Conservation (phyloP, 2,329 filamentous ascomycete genomes). For the Alternaria infectoria region DNA sequence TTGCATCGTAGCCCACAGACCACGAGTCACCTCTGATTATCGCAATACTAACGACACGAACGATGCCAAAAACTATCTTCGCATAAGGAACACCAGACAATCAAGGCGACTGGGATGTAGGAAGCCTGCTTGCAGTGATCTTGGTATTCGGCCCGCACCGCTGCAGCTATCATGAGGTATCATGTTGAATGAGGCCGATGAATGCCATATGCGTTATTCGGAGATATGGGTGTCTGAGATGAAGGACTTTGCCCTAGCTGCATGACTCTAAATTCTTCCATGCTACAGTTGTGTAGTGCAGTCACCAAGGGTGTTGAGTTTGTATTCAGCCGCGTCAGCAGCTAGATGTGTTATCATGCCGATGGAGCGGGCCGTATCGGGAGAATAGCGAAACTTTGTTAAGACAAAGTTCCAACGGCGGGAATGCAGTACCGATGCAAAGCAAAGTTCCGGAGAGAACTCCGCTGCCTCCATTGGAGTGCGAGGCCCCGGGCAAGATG, state of each 20-base stretch:
- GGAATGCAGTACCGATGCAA: background rate
- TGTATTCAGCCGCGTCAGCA: background rate
- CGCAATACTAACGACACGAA: background rate
- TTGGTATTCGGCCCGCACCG: background rate
- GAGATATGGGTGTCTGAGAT: background rate
- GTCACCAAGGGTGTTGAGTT: background rate
- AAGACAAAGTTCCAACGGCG: background rate
- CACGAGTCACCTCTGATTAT: background rate
- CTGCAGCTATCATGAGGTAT: background rate
- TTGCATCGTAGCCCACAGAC: background rate
- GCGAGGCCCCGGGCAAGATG: background rate
- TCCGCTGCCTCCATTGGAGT: background rate
- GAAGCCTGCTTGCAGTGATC: background rate
- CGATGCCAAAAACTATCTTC: background rate
- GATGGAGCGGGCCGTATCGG: background rate
- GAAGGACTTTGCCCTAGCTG: background rate
- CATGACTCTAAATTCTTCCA: background rate
- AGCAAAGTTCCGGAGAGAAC: background rate
- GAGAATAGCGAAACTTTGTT: background rate
- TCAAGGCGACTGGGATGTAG: background rate
- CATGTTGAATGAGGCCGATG: background rate
- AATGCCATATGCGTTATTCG: background rate
- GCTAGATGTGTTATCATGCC: background rate
- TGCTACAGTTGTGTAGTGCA: background rate
- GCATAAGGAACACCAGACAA: background rate